A percentile compares a stretch with the other conserved stretches of the same genome.
Conservation (phyloP, 495 filamentous ascomycete species). For the Aspergillus sclerotioniger region DNA sequence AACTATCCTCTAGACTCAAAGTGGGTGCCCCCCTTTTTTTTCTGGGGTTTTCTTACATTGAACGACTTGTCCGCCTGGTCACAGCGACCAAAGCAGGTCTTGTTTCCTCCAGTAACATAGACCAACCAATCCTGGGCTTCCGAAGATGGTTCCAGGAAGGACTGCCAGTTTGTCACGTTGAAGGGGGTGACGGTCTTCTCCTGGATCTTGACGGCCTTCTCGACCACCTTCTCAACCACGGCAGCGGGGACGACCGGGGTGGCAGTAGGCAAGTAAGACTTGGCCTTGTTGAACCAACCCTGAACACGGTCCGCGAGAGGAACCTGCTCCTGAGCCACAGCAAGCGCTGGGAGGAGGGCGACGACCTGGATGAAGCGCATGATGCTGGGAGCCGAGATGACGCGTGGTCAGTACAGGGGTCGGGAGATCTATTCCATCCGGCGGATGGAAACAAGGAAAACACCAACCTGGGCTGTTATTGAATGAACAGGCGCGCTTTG, state of each 20-base stretch:
- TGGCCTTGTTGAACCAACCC: constrained; percentile 61
- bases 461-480: constrained; percentile 22
- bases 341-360: constrained; percentile 67
- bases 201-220: constrained; percentile 50
- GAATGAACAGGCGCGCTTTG: constrained; percentile 22
- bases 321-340: constrained; percentile 70
- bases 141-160: constrained; percentile 60
- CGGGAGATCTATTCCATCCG: constrained; percentile 1
- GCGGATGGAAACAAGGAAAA: constrained; percentile 3
- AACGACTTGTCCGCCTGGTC: constrained; percentile 51
- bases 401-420: constrained; percentile 14
- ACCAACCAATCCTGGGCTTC: constrained; percentile 78
- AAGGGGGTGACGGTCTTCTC: constrained; percentile 59
- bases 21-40: not conserved
- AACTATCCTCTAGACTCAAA: constrained; percentile 1
- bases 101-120: constrained; percentile 79
- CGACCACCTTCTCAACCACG: constrained; percentile 51
- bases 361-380: constrained; percentile 71
- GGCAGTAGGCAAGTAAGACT: constrained; percentile 57
- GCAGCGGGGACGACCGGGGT: constrained; percentile 46
- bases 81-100: constrained; percentile 75
- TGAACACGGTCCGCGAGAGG: constrained; percentile 67
- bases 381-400: constrained; percentile 18
- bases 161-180: constrained; percentile 70
- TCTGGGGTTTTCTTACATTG: constrained; percentile 44